phyloP scores from a whole-genome alignment of 1,284 basidiomycete genomes.

The Boletus semigastroideus region DNA sequence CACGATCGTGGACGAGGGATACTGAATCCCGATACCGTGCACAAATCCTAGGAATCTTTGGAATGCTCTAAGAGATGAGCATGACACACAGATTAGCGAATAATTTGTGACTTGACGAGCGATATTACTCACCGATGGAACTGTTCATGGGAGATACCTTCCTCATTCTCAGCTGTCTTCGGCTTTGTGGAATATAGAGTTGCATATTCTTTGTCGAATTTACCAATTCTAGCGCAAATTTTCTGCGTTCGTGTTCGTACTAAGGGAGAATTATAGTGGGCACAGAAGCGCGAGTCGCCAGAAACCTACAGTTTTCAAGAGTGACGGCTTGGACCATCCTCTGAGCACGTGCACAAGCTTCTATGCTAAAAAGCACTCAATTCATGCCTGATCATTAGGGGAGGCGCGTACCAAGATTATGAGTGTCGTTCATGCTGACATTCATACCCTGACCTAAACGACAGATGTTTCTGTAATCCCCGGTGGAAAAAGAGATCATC shows the following conservation, averaged over 20 bases:
- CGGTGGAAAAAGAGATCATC: background rate
- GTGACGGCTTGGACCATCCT: conserved; percentile 62
- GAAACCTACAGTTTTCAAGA: conserved; percentile 69
- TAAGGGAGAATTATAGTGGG: background rate
- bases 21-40: too few relatives aligned
- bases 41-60: too few relatives aligned
- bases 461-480: background rate
- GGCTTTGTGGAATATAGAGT: too few relatives aligned
- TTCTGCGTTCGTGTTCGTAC: too few relatives aligned
- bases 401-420: conserved; percentile 58
- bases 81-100: background rate
- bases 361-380: conserved; percentile 51
- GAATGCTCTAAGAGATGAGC: too few relatives aligned
- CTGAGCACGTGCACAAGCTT: conserved; percentile 73
- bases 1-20: too few relatives aligned
- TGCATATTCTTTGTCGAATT: too few relatives aligned
- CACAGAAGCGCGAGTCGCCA: background rate
- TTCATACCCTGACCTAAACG: conserved; percentile 59
- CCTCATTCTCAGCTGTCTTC: conserved; percentile 33
- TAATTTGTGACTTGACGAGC: background rate
- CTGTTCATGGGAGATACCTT: conserved; percentile 68
- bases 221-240: too few relatives aligned
- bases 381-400: background rate
- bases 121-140: conserved; percentile 52
- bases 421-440: conserved; percentile 80